Percentiles rank a stretch among this genome's conserved stretches.
These are phyloP conservation scores for Lecanicillium sp. DNA, from an alignment of 2,329 filamentous ascomycete species.

Conservation along the genomic window DNA sequence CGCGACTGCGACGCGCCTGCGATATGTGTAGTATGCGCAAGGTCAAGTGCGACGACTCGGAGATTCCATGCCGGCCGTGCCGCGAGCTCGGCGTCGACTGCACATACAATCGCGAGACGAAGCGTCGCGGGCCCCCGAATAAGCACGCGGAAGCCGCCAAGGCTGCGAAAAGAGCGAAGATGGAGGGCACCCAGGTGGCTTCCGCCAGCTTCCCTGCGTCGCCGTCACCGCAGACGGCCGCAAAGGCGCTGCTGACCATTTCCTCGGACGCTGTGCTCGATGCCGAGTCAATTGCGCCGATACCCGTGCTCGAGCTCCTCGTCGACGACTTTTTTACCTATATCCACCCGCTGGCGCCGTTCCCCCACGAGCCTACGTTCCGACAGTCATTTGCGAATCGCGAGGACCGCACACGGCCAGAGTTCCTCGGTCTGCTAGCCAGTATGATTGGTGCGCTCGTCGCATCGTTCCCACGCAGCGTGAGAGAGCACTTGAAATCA, in stretches of 20 bases:
- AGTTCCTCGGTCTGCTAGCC: conserved; percentile 64
- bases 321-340: conserved; percentile 82
- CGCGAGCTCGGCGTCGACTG: conserved; percentile 52
- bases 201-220: conserved; percentile 25
- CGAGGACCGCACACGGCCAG: conserved; percentile 58
- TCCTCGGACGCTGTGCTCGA: conserved; percentile 39
- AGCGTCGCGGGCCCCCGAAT: conserved; percentile 53
- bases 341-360: conserved; percentile 69
- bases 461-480: conserved; percentile 68
- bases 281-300: conserved; percentile 65
- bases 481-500: conserved; percentile 60
- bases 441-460: conserved; percentile 72
- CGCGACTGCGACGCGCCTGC: conserved; percentile 51
- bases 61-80: conserved; percentile 52
- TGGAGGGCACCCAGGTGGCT: conserved; percentile 25
- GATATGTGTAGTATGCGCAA: conserved; percentile 58
- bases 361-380: conserved; percentile 74
- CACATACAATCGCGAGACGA: conserved; percentile 51
- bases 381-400: conserved; percentile 60
- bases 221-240: conserved; percentile 40
- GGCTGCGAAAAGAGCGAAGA: conserved; percentile 43
- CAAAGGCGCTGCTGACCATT: conserved; percentile 44
- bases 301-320: conserved; percentile 60
- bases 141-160: conserved; percentile 52
- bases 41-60: conserved; percentile 54